These are phyloP conservation scores for Penicillium paneum DNA, from an alignment of 2,329 filamentous ascomycete species.

Conservation along the genomic window DNA sequence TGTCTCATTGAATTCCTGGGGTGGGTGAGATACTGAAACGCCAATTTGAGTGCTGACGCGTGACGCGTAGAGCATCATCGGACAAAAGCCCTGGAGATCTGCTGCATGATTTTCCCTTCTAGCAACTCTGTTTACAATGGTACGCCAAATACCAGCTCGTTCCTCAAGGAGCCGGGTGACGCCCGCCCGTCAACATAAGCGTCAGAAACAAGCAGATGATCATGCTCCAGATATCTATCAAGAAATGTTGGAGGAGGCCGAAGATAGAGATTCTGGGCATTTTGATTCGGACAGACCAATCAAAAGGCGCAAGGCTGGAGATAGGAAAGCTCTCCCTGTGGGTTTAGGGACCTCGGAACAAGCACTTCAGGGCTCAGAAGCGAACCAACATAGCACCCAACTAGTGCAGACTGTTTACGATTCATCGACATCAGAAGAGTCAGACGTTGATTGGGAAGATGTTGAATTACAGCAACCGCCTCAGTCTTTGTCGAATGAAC, in stretches of 20 bases:
- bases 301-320: slow-evolving; percentile 41
- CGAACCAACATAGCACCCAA: slow-evolving; percentile 10
- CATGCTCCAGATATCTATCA: slow-evolving; percentile 38
- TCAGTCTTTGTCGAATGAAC: slow-evolving; percentile 10
- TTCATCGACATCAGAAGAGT: slow-evolving; percentile 53
- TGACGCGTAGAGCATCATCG: slow-evolving; percentile 1
- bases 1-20: neutral
- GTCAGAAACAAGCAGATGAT: slow-evolving; percentile 21
- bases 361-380: slow-evolving; percentile 8
- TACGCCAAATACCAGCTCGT: slow-evolving; percentile 19
- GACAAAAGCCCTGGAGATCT: neutral
- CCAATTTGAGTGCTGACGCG: slow-evolving; percentile 4
- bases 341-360: slow-evolving; percentile 6
- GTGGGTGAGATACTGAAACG: neutral
- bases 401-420: slow-evolving; percentile 36
- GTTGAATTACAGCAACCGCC: slow-evolving; percentile 46
- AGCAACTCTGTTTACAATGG: slow-evolving; percentile 11
- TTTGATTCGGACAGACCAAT: slow-evolving; percentile 27
- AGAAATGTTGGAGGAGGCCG: slow-evolving; percentile 44
- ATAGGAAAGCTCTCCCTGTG: slow-evolving; percentile 18
- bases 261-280: slow-evolving; percentile 30
- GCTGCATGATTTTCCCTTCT: neutral
- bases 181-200: slow-evolving; percentile 10
- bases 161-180: slow-evolving; percentile 14
- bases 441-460: slow-evolving; percentile 64